phyloP scores from a whole-genome alignment of 2,329 filamentous ascomycete species.

The Capronia epimyces region DNA sequence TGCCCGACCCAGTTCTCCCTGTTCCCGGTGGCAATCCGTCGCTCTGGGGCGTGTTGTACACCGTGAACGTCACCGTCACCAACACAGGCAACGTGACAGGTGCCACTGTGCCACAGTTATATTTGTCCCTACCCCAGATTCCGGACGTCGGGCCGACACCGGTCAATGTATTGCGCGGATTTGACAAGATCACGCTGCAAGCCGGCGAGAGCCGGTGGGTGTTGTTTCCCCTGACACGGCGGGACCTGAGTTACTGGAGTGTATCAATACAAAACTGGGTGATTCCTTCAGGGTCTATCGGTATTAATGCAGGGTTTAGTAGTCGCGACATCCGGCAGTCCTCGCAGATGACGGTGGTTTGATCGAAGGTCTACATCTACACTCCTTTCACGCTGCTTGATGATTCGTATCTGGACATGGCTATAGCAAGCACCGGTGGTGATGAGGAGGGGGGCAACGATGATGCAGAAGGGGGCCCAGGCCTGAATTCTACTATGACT shows the following conservation, averaged over 20 bases:
- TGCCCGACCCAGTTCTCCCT: slow-evolving; percentile 48
- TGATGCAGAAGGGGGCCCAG: too few species aligned
- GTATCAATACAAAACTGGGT: slow-evolving; percentile 55
- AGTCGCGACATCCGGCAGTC: slow-evolving; percentile 20
- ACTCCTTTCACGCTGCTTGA: too few species aligned
- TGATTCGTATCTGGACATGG: too few species aligned
- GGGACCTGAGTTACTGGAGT: slow-evolving; percentile 64
- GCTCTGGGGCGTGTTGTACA: slow-evolving; percentile 52
- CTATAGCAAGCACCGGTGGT: too few species aligned
- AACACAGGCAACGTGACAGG: slow-evolving; percentile 64
- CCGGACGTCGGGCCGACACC: slow-evolving; percentile 48
- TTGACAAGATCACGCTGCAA: slow-evolving; percentile 53
- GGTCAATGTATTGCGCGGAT: slow-evolving; percentile 55
- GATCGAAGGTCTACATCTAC: too few species aligned
- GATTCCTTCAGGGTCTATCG: slow-evolving; percentile 15
- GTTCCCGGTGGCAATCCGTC: slow-evolving; percentile 52
- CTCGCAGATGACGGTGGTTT: background rate
- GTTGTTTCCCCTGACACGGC: slow-evolving; percentile 50
- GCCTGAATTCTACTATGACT: too few species aligned
- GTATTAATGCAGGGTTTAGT: slow-evolving; percentile 22
- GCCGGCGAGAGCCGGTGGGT: slow-evolving; percentile 46
- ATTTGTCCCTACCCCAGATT: slow-evolving; percentile 36
- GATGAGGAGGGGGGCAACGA: too few species aligned
- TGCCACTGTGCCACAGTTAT: slow-evolving; percentile 68
- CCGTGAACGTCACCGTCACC: slow-evolving; percentile 60